These are phyloP conservation scores for Termitomyces sp. DNA, from an alignment of 768 basidiomycete genomes.

Conservation along the genomic window DNA sequence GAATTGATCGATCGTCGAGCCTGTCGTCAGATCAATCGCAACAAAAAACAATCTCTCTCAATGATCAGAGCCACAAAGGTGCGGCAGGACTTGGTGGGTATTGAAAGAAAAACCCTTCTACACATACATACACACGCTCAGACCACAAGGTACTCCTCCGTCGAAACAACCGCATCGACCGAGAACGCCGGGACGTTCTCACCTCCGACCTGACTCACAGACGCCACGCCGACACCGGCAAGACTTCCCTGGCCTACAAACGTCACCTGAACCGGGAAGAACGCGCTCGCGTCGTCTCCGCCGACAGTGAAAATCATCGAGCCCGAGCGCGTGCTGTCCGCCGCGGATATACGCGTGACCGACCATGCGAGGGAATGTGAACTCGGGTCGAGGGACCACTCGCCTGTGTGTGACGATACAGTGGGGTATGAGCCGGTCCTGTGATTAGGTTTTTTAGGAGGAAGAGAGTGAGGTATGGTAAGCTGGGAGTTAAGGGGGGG, in stretches of 20 bases:
- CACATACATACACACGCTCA: slow-evolving; percentile 16
- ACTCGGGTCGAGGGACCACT: slow-evolving; percentile 78
- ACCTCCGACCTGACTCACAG: slow-evolving; percentile 47
- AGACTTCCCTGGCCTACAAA: slow-evolving; percentile 82
- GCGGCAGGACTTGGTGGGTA: neutral
- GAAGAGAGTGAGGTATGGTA: neutral
- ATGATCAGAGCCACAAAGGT: no score
- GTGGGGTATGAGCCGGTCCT: slow-evolving; percentile 83
- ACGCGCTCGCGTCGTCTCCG: slow-evolving; percentile 74
- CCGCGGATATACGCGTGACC: slow-evolving; percentile 57
- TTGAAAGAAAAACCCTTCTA: neutral
- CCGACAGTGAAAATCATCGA: slow-evolving; percentile 88
- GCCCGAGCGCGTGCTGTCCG: slow-evolving; percentile 62
- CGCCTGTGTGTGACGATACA: slow-evolving; percentile 67
- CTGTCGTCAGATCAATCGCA: neutral
- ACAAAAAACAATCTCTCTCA: neutral
- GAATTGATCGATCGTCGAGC: neutral
- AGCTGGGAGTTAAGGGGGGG: neutral
- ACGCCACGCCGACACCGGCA: slow-evolving; percentile 64
- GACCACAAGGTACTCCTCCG: slow-evolving; percentile 55
- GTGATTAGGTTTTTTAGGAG: neutral
- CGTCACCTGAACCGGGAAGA: slow-evolving; percentile 87
- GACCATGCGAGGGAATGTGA: slow-evolving; percentile 85
- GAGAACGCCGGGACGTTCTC: slow-evolving; percentile 38
- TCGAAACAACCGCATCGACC: slow-evolving; percentile 46